Base-by-base conservation (phyloP, 352 stramenopile species). In the Phytophthora pini region DNA sequence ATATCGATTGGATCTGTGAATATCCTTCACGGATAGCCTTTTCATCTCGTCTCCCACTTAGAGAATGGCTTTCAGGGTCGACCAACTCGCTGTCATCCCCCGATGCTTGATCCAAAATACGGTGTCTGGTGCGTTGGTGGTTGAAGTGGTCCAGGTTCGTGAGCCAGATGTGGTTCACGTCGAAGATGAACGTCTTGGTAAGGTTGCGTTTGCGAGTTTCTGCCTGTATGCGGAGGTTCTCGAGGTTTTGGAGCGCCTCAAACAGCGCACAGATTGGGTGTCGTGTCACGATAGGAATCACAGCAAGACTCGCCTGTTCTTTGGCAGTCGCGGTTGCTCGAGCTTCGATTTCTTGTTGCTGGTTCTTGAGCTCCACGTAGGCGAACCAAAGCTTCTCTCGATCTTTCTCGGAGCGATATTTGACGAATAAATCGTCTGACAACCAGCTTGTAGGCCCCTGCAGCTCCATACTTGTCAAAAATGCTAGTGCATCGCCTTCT, bases 81-180 rank as follows among this genome's bases (percentile, higher is more conserved):
- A 65, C n/a, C 2, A 49, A 36, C n/a, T 79, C 74, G 17, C 29
- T 45, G 15, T 73, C 59, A 17, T 65, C 40, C 4, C 54, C 66
- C 15, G 70, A 29, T 13, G 34, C 2, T 20, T 50, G 12, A 8
- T 63, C 36, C 31, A 45, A 20, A 31, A 55, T 53, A 6, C 43
- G 55, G 44, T 63, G 65, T 24, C 11, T 55, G 3, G 17, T 49
- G 46, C 71, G 55, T 36, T 69, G 76, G 26, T 82, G 75, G 48
- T 93, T 89, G 56, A 97, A 93, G 61, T 97, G 89, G 46, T 93
- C 82, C 29, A 97, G 76, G 61, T 97, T 97, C 9, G 89, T 94
- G 50, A 98, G 82, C 92, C 92, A 98, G 29, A 98, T 71, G 60
- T 92, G 86, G 64, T 97, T 92, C 39, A 98, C 92, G 59, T 97